These are phyloP conservation scores for Cutaneotrichosporon spelunceum DNA, from an alignment of 1,284 basidiomycete genomes.

Conservation along the genomic window DNA sequence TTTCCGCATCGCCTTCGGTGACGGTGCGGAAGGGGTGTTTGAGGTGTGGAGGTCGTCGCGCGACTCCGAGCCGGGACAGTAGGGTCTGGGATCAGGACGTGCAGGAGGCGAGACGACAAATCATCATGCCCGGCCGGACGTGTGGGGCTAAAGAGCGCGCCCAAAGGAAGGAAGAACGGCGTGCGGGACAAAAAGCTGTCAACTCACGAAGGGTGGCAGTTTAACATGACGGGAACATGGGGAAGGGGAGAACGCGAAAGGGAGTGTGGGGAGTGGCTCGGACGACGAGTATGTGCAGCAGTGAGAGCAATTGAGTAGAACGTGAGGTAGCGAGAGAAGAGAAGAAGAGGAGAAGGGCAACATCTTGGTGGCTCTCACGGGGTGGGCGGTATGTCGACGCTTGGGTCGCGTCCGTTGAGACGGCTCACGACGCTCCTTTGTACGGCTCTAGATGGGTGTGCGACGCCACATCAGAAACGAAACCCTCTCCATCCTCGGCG, in stretches of 20 bases:
- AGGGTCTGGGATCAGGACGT: neutral
- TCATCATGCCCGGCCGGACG: neutral
- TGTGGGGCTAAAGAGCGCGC: neutral
- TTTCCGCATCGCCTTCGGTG: neutral
- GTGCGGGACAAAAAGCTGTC: neutral
- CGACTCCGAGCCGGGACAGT: slow-evolving; percentile 7
- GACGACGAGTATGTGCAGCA: neutral
- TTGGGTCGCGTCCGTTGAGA: neutral
- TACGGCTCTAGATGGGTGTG: no score
- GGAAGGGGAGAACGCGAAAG: neutral
- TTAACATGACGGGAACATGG: neutral
- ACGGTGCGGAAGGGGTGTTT: neutral
- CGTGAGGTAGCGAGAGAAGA: neutral
- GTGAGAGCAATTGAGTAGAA: neutral
- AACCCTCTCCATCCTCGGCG: no score
- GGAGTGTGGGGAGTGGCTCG: neutral
- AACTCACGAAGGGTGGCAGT: neutral
- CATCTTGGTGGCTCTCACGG: neutral
- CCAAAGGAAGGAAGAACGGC: neutral
- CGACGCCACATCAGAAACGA: no score
- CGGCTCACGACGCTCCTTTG: neutral
- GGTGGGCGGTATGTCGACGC: neutral
- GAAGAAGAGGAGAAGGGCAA: neutral
- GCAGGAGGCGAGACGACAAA: neutral
- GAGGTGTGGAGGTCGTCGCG: neutral